Percentiles rank a stretch among this genome's conserved stretches.
Evolutionary conservation across 2,329 filamentous ascomycete species (phyloP).

Genomic region (Aspergillus piperis): DNA sequence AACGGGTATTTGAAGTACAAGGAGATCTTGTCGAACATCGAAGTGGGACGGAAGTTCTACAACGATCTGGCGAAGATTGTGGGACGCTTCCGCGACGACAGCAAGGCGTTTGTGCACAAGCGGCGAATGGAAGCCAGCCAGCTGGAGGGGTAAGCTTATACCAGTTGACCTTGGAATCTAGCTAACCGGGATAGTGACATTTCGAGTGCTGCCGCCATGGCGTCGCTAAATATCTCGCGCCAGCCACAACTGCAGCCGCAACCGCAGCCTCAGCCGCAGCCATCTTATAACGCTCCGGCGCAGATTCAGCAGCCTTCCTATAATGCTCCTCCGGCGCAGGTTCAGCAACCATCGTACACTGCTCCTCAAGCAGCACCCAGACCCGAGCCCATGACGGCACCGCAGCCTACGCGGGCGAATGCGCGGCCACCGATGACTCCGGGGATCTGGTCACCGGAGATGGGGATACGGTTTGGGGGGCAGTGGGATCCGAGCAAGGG

Average conservation of each 20-base stretch:
- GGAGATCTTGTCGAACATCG: conserved; percentile 88
- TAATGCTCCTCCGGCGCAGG: conserved; percentile 5
- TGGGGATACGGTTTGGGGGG: conserved; percentile 76
- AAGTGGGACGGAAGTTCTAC: conserved; percentile 92
- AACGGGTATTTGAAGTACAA: conserved; percentile 95
- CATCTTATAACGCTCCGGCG: conserved; percentile 32
- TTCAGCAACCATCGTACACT: neutral
- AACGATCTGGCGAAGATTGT: conserved; percentile 92
- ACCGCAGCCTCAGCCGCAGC: neutral
- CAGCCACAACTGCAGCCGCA: conserved; percentile 37
- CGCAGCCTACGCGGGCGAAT: conserved; percentile 54
- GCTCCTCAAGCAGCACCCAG: conserved; percentile 34
- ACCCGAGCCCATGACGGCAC: conserved; percentile 46
- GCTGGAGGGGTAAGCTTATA: conserved; percentile 66
- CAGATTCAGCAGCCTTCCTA: conserved; percentile 3
- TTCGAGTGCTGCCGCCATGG: conserved; percentile 57
- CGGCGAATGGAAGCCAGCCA: conserved; percentile 77
- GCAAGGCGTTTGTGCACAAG: conserved; percentile 74
- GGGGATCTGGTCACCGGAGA: conserved; percentile 75
- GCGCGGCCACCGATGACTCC: conserved; percentile 53
- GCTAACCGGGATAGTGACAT: conserved; percentile 51
- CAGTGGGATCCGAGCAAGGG: conserved; percentile 62
- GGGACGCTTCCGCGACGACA: conserved; percentile 78
- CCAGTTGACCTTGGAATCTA: too few relatives aligned
- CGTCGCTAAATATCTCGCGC: conserved; percentile 53